Conservation (phyloP, 441 rosid genomes). For the Kokia cookei region DNA sequence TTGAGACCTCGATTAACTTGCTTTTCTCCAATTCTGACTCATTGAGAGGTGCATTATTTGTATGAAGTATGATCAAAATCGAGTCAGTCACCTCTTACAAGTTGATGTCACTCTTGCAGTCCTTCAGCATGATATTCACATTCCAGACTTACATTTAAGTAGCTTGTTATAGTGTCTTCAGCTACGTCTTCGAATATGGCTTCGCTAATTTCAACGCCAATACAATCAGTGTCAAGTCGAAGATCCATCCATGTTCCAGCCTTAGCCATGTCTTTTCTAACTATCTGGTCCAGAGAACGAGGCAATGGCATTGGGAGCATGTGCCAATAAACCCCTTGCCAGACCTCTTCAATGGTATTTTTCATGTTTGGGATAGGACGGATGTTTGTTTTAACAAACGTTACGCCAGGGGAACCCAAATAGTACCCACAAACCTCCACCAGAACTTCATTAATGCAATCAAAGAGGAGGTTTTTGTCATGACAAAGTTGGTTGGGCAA, state of each 20-base stretch:
- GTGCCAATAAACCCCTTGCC: constrained; percentile 77
- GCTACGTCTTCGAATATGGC: constrained; percentile 58
- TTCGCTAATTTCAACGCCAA: constrained; percentile 50
- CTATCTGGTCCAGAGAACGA: constrained; percentile 54
- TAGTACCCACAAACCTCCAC: constrained; percentile 32
- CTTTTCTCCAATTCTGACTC: constrained; percentile 9
- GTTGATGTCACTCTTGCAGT: constrained; percentile 7
- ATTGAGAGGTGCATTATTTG: constrained; percentile 4
- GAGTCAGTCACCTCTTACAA: constrained; percentile 12
- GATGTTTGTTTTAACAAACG: constrained; percentile 17
- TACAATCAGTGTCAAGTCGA: constrained; percentile 38
- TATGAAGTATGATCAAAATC: constrained; percentile 11
- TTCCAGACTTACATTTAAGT: constrained; percentile 14
- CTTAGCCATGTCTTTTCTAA: constrained; percentile 66
- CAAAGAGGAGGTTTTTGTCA: constrained; percentile 61
- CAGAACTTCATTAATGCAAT: constrained; percentile 78
- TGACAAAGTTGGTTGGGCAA: constrained; percentile 46
- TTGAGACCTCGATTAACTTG: constrained; percentile 6
- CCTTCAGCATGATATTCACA: constrained; percentile 19
- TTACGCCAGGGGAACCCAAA: constrained; percentile 54
- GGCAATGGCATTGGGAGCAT: constrained; percentile 26
- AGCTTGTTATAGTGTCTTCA: constrained; percentile 44
- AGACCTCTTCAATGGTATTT: constrained; percentile 43
- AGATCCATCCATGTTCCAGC: constrained; percentile 70
- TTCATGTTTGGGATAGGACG: constrained; percentile 28